These are phyloP conservation scores for Phytophthora fragariae DNA, from an alignment of 352 stramenopile species.

Conservation along the genomic window DNA sequence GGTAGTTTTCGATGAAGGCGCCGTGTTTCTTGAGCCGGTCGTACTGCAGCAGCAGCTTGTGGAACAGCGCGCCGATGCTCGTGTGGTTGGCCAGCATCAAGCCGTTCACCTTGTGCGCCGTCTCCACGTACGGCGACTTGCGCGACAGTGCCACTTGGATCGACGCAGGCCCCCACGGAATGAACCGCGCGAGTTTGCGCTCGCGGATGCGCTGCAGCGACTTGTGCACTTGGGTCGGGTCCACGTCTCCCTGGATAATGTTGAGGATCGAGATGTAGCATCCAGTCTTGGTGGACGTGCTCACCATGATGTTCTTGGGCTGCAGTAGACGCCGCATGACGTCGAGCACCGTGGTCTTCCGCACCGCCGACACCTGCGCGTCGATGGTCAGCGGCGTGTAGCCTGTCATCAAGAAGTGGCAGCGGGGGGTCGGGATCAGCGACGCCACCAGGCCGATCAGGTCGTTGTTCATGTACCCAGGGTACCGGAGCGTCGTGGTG, in stretches of 20 bases:
- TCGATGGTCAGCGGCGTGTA: constrained; percentile 99
- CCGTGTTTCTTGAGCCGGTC: constrained; percentile 97
- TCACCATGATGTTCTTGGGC: constrained; percentile 99
- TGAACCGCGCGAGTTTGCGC: constrained; percentile 97
- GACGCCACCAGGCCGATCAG: constrained; percentile 98
- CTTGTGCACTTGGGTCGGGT: constrained; percentile 99
- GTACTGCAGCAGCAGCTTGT: constrained; percentile 96
- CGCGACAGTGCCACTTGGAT: constrained; percentile 99
- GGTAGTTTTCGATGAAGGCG: constrained; percentile 99
- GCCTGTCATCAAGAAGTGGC: constrained; percentile 99
- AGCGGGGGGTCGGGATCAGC: constrained; percentile 98
- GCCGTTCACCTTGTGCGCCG: constrained; percentile 96
- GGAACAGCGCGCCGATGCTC: constrained; percentile 92
- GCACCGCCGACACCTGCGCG: constrained; percentile 90
- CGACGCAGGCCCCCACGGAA: constrained; percentile 98
- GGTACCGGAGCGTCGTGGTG: constrained; percentile 97
- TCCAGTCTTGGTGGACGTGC: constrained; percentile 94
- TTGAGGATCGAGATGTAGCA: constrained; percentile 99
- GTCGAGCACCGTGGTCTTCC: constrained; percentile 99
- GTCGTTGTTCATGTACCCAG: constrained; percentile 99
- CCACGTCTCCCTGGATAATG: constrained; percentile 99
- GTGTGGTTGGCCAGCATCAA: constrained; percentile 99
- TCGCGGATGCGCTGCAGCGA: constrained; percentile 98
- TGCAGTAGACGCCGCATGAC: constrained; percentile 97
- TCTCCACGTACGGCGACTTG: constrained; percentile 98